These are phyloP conservation scores for Pleurotus giganteus DNA, from an alignment of 768 basidiomycete genomes.

Conservation along the genomic window DNA sequence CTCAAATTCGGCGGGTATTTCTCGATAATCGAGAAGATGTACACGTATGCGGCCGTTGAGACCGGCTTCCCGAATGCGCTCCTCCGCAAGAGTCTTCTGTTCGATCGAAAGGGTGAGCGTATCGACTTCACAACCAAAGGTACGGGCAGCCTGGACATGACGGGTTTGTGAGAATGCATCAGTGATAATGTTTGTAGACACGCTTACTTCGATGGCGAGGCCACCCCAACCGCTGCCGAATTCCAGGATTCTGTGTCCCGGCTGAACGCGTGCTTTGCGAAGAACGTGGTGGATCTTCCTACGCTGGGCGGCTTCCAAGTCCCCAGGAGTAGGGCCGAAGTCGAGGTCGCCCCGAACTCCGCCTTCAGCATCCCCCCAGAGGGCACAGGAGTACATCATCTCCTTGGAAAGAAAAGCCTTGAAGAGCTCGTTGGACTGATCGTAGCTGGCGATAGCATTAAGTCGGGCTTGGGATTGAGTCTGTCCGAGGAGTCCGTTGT, in stretches of 20 bases:
- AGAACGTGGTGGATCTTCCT: constrained; percentile 86
- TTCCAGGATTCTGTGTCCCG: constrained; percentile 81
- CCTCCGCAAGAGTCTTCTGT: constrained; percentile 86
- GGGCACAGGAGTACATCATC: constrained; percentile 94
- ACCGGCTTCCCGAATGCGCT: constrained; percentile 72
- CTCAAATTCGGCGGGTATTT: constrained; percentile 79
- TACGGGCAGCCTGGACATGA: constrained; percentile 56
- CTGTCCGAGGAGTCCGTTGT: constrained; percentile 74
- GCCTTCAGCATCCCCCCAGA: constrained; percentile 79
- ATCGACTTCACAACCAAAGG: constrained; percentile 82
- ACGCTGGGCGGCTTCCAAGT: constrained; percentile 78
- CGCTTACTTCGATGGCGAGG: constrained; percentile 79
- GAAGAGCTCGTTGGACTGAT: constrained; percentile 89
- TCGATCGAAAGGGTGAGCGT: constrained; percentile 86
- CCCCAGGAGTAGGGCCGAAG: constrained; percentile 53
- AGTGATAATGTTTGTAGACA: not conserved
- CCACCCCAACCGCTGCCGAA: constrained; percentile 96
- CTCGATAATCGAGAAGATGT: constrained; percentile 89
- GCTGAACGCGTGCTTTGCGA: constrained; percentile 69
- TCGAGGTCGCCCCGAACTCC: constrained; percentile 74
- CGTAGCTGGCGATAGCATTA: constrained; percentile 84
- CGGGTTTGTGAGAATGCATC: constrained; percentile 6
- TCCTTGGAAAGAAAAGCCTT: constrained; percentile 82
- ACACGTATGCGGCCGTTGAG: constrained; percentile 72
- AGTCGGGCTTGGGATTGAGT: constrained; percentile 71